phyloP scores from a whole-genome alignment of 2,329 filamentous ascomycete genomes.

The Colletotrichum sublineola region DNA sequence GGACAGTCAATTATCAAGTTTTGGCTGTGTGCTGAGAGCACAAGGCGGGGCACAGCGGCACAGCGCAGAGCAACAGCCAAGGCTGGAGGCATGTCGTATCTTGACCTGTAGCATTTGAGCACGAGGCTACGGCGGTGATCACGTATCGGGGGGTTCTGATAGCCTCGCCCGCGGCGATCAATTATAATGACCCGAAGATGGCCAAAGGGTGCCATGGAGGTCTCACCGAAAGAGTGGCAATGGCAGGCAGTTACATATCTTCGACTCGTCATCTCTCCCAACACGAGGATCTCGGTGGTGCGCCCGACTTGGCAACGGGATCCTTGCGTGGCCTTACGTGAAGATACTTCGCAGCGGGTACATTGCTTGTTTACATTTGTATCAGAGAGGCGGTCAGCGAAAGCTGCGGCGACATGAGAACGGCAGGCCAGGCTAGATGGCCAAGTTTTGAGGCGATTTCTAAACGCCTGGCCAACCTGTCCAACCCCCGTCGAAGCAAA shows the following conservation, averaged over 20 bases:
- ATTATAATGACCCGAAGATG: neutral
- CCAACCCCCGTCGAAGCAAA: constrained; percentile 14
- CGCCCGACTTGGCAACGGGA: constrained; percentile 5
- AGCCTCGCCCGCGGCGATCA: constrained; percentile 6
- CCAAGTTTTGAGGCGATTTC: constrained; percentile 18
- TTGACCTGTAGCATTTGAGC: constrained; percentile 31
- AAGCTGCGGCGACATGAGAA: constrained; percentile 1
- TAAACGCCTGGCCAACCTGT: constrained; percentile 9
- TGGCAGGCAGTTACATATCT: neutral
- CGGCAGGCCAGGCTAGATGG: neutral
- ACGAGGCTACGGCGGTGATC: neutral
- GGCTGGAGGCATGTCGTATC: constrained; percentile 29
- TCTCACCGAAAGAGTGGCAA: constrained; percentile 4
- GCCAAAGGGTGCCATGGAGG: neutral
- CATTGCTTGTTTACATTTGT: neutral
- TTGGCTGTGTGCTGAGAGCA: neutral
- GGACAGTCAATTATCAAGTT: constrained; percentile 6
- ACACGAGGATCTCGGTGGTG: neutral
- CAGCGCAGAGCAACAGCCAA: constrained; percentile 15
- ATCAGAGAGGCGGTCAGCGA: constrained; percentile 12
- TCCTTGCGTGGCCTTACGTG: neutral
- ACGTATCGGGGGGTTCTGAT: constrained; percentile 1
- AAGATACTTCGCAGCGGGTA: neutral
- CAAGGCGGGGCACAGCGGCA: neutral
- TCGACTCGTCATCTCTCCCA: neutral